These are phyloP conservation scores for Pseudogymnoascus sp. DNA, from an alignment of 2,329 filamentous ascomycete genomes.

Conservation along the genomic window DNA sequence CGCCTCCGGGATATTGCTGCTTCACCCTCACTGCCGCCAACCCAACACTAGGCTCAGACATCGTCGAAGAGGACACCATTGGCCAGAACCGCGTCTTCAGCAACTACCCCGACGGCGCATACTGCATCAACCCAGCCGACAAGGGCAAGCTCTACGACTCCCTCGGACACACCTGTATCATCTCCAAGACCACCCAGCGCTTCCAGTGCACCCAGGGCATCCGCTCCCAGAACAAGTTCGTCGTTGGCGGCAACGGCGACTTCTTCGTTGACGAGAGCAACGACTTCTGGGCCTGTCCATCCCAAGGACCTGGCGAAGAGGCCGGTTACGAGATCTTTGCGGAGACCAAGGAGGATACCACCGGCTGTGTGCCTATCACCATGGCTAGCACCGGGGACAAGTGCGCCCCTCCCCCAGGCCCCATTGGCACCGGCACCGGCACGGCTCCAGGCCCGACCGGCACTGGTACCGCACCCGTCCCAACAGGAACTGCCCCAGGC, in stretches of 20 bases:
- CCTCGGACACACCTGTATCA: conserved; percentile 21
- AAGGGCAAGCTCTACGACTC: conserved; percentile 18
- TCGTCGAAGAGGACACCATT: conserved; percentile 18
- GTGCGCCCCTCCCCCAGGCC: conserved; percentile 1
- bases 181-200: conserved; percentile 19
- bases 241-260: conserved; percentile 18
- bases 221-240: conserved; percentile 16
- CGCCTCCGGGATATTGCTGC: conserved; percentile 20
- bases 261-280: conserved; percentile 18
- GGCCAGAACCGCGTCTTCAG: conserved; percentile 24
- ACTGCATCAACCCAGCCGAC: conserved; percentile 18
- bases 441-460: neutral
- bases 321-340: conserved; percentile 24
- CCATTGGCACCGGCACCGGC: neutral
- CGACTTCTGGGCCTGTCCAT: conserved; percentile 24
- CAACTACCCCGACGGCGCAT: conserved; percentile 19
- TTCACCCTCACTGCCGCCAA: conserved; percentile 23
- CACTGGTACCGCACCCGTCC: neutral
- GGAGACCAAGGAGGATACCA: conserved; percentile 17
- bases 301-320: conserved; percentile 22
- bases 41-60: conserved; percentile 16
- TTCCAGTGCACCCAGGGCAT: conserved; percentile 22
- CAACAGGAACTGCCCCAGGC: neutral
- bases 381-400: conserved; percentile 12
- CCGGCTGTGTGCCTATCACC: conserved; percentile 22